Base-by-base conservation (phyloP, 495 filamentous ascomycete genomes). In the Hamigera avellanea region DNA sequence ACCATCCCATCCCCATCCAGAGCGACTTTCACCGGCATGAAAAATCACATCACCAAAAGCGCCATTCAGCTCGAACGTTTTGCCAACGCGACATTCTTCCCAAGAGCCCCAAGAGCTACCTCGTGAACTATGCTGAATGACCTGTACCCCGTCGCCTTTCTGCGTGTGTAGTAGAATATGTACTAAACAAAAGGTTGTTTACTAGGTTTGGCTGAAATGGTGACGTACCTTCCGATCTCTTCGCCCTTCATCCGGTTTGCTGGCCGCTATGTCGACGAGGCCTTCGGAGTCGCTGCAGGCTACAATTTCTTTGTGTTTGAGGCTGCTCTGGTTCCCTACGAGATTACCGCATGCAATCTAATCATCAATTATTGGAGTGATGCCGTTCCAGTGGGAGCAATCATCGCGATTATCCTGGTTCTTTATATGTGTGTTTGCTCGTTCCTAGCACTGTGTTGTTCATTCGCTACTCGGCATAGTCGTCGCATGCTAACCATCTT, bases 201-300 rank as follows among this genome's bases (percentile, higher is more conserved):
- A 34, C 33, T 57, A 73, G 69, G 67, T 48, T 71, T 86, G 67
- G 79, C 79, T 2, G 84, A 88, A 54, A 86, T 88, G 80, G 80
- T 83, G 18, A 81, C 80, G 8, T 88, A 84, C 46, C 65, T 87
- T 26, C 83, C 84, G 19, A 79, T 91, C 35, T 81, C 78, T 14
- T 83, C 79, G 9, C 82, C 84, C 7, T 88, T 88, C 49, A 84
- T 91, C 52, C 78, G 81, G 17, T 83, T 88, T 50, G 83, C 84
- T 19, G 81, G 83, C 17, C 73, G 78, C 26, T 88, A 77, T 53
- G 82, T 88, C 39, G 82, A 87, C 50, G 81, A 73, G 38, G 69
- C 70, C 7, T 70, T 73, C 39, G 62, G 67, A n/a, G 62, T 73
- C 18, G 69, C 69, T 16, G 68, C 71, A 0, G 66, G 83, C 9